phyloP scores from a whole-genome alignment of 2,329 filamentous ascomycete species.

The Neocucurbitaria cava region DNA sequence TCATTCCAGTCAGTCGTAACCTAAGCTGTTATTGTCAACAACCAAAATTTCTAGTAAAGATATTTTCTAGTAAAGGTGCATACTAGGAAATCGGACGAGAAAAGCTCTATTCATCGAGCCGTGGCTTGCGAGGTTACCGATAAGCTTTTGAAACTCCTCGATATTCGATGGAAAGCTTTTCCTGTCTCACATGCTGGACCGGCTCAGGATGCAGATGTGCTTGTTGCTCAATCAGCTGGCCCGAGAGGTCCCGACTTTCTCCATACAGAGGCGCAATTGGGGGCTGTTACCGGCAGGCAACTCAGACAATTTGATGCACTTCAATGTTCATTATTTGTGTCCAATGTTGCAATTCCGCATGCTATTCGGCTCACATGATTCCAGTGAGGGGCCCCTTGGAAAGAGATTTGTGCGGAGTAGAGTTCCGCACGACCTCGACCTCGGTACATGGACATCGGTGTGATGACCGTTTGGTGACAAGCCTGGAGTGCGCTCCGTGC shows the following conservation, averaged over 20 bases:
- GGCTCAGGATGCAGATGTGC: too few relatives aligned
- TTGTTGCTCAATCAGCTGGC: too few relatives aligned
- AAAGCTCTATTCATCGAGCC: too few relatives aligned
- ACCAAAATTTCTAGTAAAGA: too few relatives aligned
- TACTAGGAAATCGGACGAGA: not conserved
- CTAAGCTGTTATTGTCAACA: not conserved
- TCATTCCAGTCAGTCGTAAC: not conserved
- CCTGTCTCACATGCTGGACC: too few relatives aligned
- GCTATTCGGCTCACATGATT: slow-evolving; percentile 15
- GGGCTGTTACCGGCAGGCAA: not conserved
- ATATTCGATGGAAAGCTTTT: too few relatives aligned
- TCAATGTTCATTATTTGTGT: slow-evolving; percentile 3
- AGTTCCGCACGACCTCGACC: slow-evolving; percentile 11
- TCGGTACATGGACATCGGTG: slow-evolving; percentile 25
- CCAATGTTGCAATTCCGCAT: slow-evolving; percentile 8
- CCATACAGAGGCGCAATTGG: not conserved
- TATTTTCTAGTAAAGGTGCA: not conserved
- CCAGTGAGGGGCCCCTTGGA: not conserved
- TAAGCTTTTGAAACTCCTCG: too few relatives aligned
- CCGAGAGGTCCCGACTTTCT: not conserved
- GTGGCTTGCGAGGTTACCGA: too few relatives aligned
- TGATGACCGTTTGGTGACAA: slow-evolving; percentile 15
- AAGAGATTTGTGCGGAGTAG: not conserved
- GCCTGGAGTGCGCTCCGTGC: slow-evolving; percentile 15
- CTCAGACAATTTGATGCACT: not conserved